Evolutionary conservation across 2,329 filamentous ascomycete genomes (phyloP), one percentile per base, ranked within the genome.

Genomic region (Aschersonia sp.): DNA sequence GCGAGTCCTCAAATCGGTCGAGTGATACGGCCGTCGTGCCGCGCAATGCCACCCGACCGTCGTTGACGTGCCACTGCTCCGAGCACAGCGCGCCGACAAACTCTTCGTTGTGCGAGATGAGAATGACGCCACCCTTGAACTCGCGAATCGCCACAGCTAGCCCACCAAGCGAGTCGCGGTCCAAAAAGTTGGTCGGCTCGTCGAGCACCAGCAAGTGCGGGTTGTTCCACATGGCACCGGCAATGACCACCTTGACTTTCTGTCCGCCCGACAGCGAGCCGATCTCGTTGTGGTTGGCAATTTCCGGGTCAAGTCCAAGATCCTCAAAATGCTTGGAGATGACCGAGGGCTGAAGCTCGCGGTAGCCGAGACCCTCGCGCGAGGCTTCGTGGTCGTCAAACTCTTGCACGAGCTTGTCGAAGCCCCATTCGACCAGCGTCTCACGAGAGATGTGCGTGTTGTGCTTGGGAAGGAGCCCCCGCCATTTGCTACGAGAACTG

Each of bases 51-150:
- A 98, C 83, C 45, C 84, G 82, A 2, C 92, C 92, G 58, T 90
- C 87, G 48, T 79, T 82, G 54, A 98, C 87, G 66, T 94, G 85
- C 86, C 92, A 94, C 68, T 97, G 89, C 71, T 98, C 94, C 4
- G 85, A 86, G 68, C 92, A 92, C 9, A 98, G 80, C 4, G 90
- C 90, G 50, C 90, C 89, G 46, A 98, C 89, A 60, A 98, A 98
- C 66, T 98, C 92, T 63, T 97, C 89, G 77, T 98, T 97, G 71
- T 98, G 92, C 52, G 89, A 96, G 67, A 98, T 98, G 82, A 98
- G 94, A 54, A 98, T 89, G 2, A 98, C 92, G 66, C 92, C 92
- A 56, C 92, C 92, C 72, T 88, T 94, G 79, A 94, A 98, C 62
- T 97, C 92, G 56, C 89, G 87, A 60, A 98, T 97, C 55, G 92